Evolutionary conservation across 1,284 basidiomycete genomes (phyloP).

Genomic region (Cryptococcus amylolentus): DNA sequence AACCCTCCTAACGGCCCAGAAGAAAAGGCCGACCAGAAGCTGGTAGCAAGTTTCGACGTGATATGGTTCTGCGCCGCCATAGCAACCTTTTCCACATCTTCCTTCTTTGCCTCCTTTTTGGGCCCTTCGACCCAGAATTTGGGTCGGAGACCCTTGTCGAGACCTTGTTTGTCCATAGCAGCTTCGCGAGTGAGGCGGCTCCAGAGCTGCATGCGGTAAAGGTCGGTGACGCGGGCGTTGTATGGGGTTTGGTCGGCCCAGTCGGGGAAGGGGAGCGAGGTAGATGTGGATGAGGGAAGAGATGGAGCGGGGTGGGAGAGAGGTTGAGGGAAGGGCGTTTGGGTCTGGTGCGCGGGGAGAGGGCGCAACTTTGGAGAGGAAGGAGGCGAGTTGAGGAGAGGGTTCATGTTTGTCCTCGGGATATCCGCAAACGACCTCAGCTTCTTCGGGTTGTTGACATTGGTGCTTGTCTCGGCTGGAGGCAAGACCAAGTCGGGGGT

Average conservation of each 20-base stretch:
- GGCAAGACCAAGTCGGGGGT: conserved; percentile 59
- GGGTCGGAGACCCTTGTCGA: conserved; percentile 41
- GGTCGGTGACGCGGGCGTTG: conserved; percentile 75
- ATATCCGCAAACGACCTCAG: conserved; percentile 29
- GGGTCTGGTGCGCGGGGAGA: neutral
- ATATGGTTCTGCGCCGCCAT: conserved; percentile 44
- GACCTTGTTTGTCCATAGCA: conserved; percentile 38
- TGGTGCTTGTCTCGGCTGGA: conserved; percentile 13
- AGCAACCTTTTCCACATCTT: conserved; percentile 10
- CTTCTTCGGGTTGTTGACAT: conserved; percentile 11
- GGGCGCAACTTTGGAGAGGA: neutral
- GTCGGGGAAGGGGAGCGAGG: conserved; percentile 62
- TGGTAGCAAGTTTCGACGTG: conserved; percentile 44
- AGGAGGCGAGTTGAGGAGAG: conserved; percentile 57
- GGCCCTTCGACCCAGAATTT: conserved; percentile 44
- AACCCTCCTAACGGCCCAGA: conserved; percentile 21
- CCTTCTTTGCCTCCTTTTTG: conserved; percentile 5
- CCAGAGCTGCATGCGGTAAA: conserved; percentile 83
- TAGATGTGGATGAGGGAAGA: conserved; percentile 39
- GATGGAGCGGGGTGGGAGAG: conserved; percentile 24
- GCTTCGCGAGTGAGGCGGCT: conserved; percentile 64
- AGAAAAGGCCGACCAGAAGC: conserved; percentile 52
- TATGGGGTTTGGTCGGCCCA: conserved; percentile 68
- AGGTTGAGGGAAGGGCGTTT: conserved; percentile 10
- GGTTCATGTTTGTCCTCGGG: conserved; percentile 69